Base-by-base conservation (phyloP, 306 rosid genomes). In the Astragalus glycyphyllos region DNA sequence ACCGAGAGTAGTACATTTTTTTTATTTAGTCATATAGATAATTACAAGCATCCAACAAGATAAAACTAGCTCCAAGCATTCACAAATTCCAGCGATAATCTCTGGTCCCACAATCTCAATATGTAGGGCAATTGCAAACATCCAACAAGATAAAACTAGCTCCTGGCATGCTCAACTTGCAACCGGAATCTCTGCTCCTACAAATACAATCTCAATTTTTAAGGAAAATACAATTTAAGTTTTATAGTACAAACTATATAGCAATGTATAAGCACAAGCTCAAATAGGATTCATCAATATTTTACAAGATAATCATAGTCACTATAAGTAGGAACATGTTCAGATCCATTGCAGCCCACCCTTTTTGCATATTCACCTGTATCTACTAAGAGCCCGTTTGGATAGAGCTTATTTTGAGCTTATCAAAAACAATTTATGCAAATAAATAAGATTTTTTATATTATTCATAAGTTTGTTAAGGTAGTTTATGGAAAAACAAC, bases 231-330 rank as follows among this genome's bases (percentile, higher is more conserved):
- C 4, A 32, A 32, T 32, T 32, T 32, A 47, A 80, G 6, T 32
- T 47, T 42, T 57, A 5, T 11, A 32, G 35, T 48, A 26, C 45
- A 78, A 49, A 31, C 17, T n/a, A 57, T 46, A 68, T 47, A 53
- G 47, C 6, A 26, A 13, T 35, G 41, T 3, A 11, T 48, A 51
- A 29, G 66, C 46, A 29, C 8, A 34, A 68, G 47, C 34, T 23
- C 3, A 9, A 23, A 11, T 5, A 40, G 42, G 72, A 66, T 1
- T 47, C 13, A 49, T 7, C 29, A 67, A 34, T 11, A 65, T 70
- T 80, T 5, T 84, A 84, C 89, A 48, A 89, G 79, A 75, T 9
- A 86, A 45, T n/a, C 57, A 79, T 47, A 9, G 40, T 69, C 71
- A 17, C 50, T 32, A 20, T 20, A 20, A 20, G 23, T 20, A 20